Conservation (phyloP, 768 basidiomycete genomes). For the Paxillus rubicundulus region DNA sequence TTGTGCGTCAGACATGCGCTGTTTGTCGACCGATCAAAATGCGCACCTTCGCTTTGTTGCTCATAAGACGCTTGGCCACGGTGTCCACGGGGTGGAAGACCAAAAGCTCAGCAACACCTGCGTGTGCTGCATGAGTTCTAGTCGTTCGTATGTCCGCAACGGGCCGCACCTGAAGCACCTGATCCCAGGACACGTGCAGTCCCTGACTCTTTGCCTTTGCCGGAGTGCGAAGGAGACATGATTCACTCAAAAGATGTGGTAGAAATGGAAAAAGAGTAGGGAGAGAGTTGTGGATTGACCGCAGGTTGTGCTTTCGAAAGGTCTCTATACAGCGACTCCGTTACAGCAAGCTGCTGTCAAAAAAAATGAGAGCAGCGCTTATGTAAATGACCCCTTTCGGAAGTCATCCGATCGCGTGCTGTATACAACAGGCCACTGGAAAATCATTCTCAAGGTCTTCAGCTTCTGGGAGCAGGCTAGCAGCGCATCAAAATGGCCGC, state of each 20-base stretch:
- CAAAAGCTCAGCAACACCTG: slow-evolving; percentile 91
- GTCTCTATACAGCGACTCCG: no score
- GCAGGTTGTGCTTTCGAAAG: background rate
- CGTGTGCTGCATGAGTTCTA: background rate
- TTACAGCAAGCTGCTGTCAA: background rate
- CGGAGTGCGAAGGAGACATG: slow-evolving; percentile 50
- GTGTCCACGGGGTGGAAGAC: slow-evolving; percentile 98
- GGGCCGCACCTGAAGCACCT: slow-evolving; percentile 73
- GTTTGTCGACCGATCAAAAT: background rate
- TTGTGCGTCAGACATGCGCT: background rate
- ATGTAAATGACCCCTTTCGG: slow-evolving; percentile 16
- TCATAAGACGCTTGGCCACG: slow-evolving; percentile 98
- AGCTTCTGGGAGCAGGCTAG: background rate
- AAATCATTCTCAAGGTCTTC: background rate
- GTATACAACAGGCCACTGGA: background rate
- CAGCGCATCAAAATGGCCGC: background rate
- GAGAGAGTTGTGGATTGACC: background rate
- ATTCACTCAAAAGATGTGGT: background rate
- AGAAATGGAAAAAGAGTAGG: background rate
- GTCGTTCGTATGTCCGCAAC: background rate
- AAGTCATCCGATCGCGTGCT: background rate
- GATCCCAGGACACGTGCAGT: slow-evolving; percentile 89
- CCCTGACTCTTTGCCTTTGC: slow-evolving; percentile 75
- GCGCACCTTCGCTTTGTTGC: slow-evolving; percentile 82
- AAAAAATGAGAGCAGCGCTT: slow-evolving; percentile 13